These are phyloP conservation scores for Penicillium robsamsonii DNA, from an alignment of 495 filamentous ascomycete species.

Conservation along the genomic window DNA sequence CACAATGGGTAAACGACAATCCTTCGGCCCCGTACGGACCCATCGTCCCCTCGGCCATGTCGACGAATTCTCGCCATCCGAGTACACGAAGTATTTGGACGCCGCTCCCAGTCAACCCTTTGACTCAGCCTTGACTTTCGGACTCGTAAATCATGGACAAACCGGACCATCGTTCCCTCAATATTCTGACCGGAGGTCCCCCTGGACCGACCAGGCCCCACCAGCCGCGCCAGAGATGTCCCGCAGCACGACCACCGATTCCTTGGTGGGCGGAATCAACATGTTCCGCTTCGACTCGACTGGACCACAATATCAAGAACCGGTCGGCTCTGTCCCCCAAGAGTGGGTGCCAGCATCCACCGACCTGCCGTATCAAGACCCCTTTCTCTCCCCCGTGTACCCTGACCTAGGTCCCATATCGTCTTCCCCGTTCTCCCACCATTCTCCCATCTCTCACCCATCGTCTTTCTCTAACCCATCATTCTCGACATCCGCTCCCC, in stretches of 20 bases:
- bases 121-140: conserved; percentile 31
- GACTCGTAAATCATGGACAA: conserved; percentile 31
- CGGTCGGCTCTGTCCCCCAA: conserved; percentile 31
- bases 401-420: conserved; percentile 30
- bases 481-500: conserved; percentile 39
- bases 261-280: conserved; percentile 43
- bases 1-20: conserved; percentile 33
- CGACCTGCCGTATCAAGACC: conserved; percentile 26
- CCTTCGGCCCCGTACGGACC: conserved; percentile 32
- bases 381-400: conserved; percentile 28
- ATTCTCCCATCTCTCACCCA: conserved; percentile 16
- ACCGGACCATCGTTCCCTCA: conserved; percentile 22
- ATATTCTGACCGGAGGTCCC: conserved; percentile 23
- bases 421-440: conserved; percentile 17
- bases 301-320: conserved; percentile 32
- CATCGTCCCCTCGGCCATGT: conserved; percentile 38
- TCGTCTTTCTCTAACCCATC: conserved; percentile 26
- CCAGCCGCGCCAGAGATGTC: conserved; percentile 42
- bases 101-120: conserved; percentile 23
- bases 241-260: conserved; percentile 44
- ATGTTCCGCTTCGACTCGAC: conserved; percentile 46
- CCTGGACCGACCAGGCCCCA: conserved; percentile 23
- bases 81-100: conserved; percentile 43
- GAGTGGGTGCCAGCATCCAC: conserved; percentile 39
- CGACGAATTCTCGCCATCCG: conserved; percentile 43